A percentile compares a stretch with the other conserved stretches of the same genome.
Conservation (phyloP, 257 asterid species). For the Buddleja alternifolia region DNA sequence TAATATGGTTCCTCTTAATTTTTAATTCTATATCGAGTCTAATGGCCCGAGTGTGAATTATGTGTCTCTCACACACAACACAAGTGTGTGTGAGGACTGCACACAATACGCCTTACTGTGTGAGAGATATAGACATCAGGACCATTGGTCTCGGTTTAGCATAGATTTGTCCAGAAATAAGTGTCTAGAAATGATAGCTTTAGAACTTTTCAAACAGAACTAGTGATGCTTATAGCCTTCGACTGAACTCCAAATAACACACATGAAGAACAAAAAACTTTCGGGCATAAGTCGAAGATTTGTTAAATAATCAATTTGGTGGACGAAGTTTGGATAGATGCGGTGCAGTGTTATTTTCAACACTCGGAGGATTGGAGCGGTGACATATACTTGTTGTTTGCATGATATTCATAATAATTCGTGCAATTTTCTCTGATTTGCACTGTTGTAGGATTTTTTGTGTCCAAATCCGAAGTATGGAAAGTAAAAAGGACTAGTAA, state of each 20-base stretch:
- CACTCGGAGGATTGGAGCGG: background rate
- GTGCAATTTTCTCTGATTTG: background rate
- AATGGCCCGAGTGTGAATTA: too few relatives aligned
- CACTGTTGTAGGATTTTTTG: background rate
- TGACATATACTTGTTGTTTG: too few relatives aligned
- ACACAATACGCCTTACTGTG: too few relatives aligned
- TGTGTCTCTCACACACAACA: too few relatives aligned
- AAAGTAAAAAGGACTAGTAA: background rate
- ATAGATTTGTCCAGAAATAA: too few relatives aligned
- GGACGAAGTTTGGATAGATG: background rate
- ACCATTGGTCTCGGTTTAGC: too few relatives aligned
- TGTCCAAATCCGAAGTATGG: background rate
- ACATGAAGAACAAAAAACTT: background rate
- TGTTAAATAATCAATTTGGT: slow-evolving; percentile 3
- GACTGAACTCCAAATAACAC: background rate
- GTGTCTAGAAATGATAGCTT: background rate
- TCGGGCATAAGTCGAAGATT: background rate
- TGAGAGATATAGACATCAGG: too few relatives aligned
- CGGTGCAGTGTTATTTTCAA: background rate
- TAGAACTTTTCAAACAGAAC: background rate
- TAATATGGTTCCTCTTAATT: background rate
- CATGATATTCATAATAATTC: too few relatives aligned
- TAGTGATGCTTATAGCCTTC: background rate
- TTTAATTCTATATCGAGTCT: too few relatives aligned
- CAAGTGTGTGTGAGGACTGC: too few relatives aligned